phyloP scores from a whole-genome alignment of 495 filamentous ascomycete genomes.

The Aspergillus biplanus region DNA sequence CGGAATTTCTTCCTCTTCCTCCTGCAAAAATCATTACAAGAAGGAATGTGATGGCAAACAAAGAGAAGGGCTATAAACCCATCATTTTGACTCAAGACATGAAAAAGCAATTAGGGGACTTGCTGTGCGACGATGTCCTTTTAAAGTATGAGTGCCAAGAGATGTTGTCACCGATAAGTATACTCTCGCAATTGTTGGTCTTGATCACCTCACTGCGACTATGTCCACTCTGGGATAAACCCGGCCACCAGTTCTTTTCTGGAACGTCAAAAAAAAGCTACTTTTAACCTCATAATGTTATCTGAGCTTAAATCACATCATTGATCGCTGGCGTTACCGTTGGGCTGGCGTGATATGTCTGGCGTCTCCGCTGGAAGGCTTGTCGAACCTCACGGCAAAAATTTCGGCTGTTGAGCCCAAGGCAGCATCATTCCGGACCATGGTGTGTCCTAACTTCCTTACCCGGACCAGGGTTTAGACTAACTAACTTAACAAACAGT shows the following conservation, averaged over 20 bases:
- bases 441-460: not conserved
- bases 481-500: not conserved
- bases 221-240: slow-evolving; percentile 20
- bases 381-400: slow-evolving; percentile 31
- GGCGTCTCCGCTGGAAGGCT: slow-evolving; percentile 18
- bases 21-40: not conserved
- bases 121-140: slow-evolving; percentile 14
- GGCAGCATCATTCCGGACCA: slow-evolving; percentile 7
- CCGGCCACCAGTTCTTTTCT: slow-evolving; percentile 7
- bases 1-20: not conserved
- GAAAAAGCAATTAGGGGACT: not conserved
- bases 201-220: slow-evolving; percentile 44
- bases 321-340: slow-evolving; percentile 12
- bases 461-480: not conserved
- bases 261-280: slow-evolving; percentile 18
- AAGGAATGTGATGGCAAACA: not conserved
- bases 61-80: not conserved
- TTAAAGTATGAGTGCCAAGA: slow-evolving; percentile 39
- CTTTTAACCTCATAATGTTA: slow-evolving; percentile 26
- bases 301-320: slow-evolving; percentile 30
- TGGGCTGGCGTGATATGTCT: slow-evolving; percentile 22
- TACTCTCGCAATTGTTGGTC: slow-evolving; percentile 39
- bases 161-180: slow-evolving; percentile 22
- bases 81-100: not conserved
- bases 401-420: slow-evolving; percentile 35